A percentile compares a stretch with the other conserved stretches of the same genome.
phyloP scores from a whole-genome alignment of 768 basidiomycete species.

The Pisolithus tinctorius region DNA sequence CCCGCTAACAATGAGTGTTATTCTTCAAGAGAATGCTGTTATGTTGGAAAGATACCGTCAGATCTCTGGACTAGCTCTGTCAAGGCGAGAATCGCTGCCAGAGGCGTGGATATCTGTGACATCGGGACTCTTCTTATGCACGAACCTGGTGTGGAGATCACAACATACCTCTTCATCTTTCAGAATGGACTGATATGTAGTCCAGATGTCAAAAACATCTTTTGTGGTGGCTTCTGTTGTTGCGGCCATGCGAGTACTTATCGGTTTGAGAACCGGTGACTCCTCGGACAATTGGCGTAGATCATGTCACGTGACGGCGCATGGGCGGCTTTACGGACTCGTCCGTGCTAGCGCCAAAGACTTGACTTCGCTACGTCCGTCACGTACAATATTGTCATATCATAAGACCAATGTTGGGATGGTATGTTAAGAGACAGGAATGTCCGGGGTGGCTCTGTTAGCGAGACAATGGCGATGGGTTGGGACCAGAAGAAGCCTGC shows the following conservation, averaged over 20 bases:
- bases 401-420: no score
- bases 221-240: neutral
- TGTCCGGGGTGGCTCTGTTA: neutral
- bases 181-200: conserved; percentile 54
- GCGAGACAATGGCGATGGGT: neutral
- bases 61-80: conserved; percentile 78
- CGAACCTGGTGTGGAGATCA: neutral
- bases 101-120: conserved; percentile 64
- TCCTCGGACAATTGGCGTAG: neutral
- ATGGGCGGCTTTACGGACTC: neutral
- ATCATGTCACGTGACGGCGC: conserved; percentile 14
- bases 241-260: neutral
- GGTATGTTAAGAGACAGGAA: neutral
- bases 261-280: neutral
- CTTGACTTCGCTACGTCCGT: neutral
- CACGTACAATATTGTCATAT: neutral
- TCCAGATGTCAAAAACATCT: conserved; percentile 38
- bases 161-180: conserved; percentile 56
- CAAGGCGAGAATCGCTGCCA: conserved; percentile 84
- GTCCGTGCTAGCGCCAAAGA: neutral
- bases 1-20: conserved; percentile 45
- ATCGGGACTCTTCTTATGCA: neutral
- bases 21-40: neutral
- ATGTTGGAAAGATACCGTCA: conserved; percentile 45
- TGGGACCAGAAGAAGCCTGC: neutral